Percentiles rank a stretch among this genome's conserved stretches.
phyloP scores from a whole-genome alignment of 441 rosid genomes.

The Adansonia rubrostipa region DNA sequence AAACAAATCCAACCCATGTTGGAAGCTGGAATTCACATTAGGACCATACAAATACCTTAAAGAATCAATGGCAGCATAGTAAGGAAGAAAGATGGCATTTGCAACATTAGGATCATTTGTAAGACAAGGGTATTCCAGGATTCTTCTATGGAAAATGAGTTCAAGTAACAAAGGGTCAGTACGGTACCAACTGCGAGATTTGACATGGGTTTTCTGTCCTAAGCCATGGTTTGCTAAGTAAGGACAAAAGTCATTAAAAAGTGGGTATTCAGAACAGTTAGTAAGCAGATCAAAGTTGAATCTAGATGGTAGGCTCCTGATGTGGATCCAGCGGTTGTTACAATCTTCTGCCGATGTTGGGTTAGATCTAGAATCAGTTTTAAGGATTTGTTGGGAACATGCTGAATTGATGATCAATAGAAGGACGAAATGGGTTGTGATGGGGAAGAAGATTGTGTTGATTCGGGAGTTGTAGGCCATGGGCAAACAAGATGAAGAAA shows the following conservation, averaged over 20 bases:
- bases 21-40: slow-evolving; percentile 65
- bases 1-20: slow-evolving; percentile 72
- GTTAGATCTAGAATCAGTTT: slow-evolving; percentile 25
- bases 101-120: slow-evolving; percentile 74
- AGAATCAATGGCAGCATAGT: slow-evolving; percentile 77
- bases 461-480: slow-evolving; percentile 16
- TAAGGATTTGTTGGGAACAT: slow-evolving; percentile 36
- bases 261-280: slow-evolving; percentile 69
- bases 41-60: slow-evolving; percentile 77
- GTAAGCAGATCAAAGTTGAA: slow-evolving; percentile 89
- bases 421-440: slow-evolving; percentile 30
- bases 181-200: slow-evolving; percentile 83
- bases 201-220: slow-evolving; percentile 79
- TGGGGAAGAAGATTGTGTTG: not conserved
- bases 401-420: slow-evolving; percentile 30
- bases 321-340: slow-evolving; percentile 79
- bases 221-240: slow-evolving; percentile 81
- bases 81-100: slow-evolving; percentile 76
- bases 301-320: slow-evolving; percentile 69
- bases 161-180: slow-evolving; percentile 78
- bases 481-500: not conserved
- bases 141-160: slow-evolving; percentile 75
- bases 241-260: slow-evolving; percentile 66
- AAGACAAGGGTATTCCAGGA: slow-evolving; percentile 83
- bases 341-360: slow-evolving; percentile 42